Percentiles rank a stretch among this genome's conserved stretches.
Evolutionary conservation across 805 yeast species (phyloP).

Genomic region (Myxozyma neotropica): DNA sequence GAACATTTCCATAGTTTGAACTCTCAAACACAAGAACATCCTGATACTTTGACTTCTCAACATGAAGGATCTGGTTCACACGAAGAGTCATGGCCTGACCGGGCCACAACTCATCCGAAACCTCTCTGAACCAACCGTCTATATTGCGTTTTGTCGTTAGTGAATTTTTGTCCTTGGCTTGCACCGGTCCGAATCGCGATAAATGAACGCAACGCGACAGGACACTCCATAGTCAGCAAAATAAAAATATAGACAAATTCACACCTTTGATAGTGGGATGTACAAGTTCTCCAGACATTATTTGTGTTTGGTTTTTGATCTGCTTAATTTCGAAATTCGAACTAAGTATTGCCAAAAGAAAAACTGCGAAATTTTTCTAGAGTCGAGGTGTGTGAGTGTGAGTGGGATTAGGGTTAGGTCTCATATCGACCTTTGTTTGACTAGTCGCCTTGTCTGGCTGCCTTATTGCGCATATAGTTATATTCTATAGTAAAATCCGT

Average conservation of each 20-base stretch:
- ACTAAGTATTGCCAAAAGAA: neutral
- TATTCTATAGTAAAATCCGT: too few relatives aligned
- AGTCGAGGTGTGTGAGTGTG: neutral
- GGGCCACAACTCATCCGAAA: constrained; percentile 96
- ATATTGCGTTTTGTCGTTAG: neutral
- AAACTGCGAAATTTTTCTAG: neutral
- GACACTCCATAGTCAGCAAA: too few relatives aligned
- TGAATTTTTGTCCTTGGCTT: neutral
- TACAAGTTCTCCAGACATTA: constrained; percentile 35
- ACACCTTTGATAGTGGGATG: constrained; percentile 37
- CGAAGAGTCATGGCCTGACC: constrained; percentile 95
- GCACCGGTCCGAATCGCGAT: neutral
- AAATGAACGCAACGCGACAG: too few relatives aligned
- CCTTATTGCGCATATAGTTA: too few relatives aligned
- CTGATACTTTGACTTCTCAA: constrained; percentile 85
- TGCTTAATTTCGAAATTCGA: neutral
- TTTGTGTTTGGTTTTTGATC: neutral
- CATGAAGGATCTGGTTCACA: constrained; percentile 84
- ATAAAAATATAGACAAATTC: neutral
- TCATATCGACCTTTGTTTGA: too few relatives aligned
- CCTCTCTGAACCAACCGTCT: constrained; percentile 97
- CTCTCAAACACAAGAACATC: constrained; percentile 92
- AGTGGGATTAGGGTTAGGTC: too few relatives aligned
- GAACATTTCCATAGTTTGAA: constrained; percentile 90
- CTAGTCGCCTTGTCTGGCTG: too few relatives aligned